Evolutionary conservation across 306 rosid species (phyloP), one percentile per base, ranked within the genome.

Genomic region (Sicyos baderoa): DNA sequence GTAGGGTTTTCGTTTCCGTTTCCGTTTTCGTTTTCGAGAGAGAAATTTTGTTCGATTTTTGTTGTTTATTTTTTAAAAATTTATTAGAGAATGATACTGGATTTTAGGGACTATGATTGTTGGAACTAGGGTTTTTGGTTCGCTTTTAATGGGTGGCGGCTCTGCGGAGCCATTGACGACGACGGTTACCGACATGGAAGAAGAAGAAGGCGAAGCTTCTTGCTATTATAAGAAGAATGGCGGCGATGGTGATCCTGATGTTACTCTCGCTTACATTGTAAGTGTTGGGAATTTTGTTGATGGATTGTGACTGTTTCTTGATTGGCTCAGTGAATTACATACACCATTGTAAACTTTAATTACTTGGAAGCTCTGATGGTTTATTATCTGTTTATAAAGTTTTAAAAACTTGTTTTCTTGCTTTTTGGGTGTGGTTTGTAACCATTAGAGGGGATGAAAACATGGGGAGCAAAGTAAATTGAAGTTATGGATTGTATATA

Each of bases 191-290:
- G 45, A 40, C 45, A 40, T 40, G 29, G 96, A 85, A 62, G 97
- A 91, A 81, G 96, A 85, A 62, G 97, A 91, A 81, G 95, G 90
- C 74, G 91, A 89, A 78, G 86, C 96, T 74, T 53, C 92, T 74
- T 53, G 78, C 82, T 79, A 72, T 85, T 71, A 63, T 82, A 77
- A 79, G 74, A 86, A 81, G 27, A 84, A 82, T 75, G 87, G 75
- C 68, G 75, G 40, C 74, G 76, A 56, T 67, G 53, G 68, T 83
- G 80, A 86, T 79, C 84, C 79, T 77, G 90, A 91, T 70, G 59
- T 68, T 68, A 76, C 82, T 76, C 81, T 85, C 78, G 81, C 89
- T 68, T 82, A 87, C 89, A 72, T 91, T 82, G 97, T 91, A 89
- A 45, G 48, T 64, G 72, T 75, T 71, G 18, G 32, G 54, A 17